Evolutionary conservation across 2,329 filamentous ascomycete genomes (phyloP).

Genomic region (Botrytis deweyae): DNA sequence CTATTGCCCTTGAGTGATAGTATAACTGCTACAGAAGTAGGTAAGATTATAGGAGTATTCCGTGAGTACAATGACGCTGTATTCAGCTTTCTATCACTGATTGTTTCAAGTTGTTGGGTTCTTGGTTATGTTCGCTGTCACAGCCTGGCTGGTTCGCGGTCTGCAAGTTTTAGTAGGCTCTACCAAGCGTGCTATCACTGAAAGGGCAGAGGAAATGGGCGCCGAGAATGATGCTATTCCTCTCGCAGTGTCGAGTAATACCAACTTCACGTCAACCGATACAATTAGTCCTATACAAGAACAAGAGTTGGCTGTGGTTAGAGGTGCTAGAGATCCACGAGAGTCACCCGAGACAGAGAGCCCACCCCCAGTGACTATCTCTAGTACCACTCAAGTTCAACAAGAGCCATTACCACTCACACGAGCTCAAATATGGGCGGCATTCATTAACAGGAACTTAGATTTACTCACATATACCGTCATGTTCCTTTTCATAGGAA

Average conservation of each 20-base stretch:
- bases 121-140: constrained; percentile 50
- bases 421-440: constrained; percentile 52
- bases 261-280: constrained; percentile 26
- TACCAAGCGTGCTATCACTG: constrained; percentile 52
- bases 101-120: constrained; percentile 53
- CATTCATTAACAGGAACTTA: constrained; percentile 46
- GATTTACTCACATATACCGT: constrained; percentile 48
- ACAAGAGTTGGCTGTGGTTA: constrained; percentile 36
- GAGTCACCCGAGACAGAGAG: constrained; percentile 27
- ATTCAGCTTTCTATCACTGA: not conserved
- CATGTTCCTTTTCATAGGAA: constrained; percentile 51
- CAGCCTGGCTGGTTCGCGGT: constrained; percentile 54
- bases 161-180: constrained; percentile 53
- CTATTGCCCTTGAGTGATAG: constrained; percentile 56
- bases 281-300: constrained; percentile 30
- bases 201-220: constrained; percentile 53
- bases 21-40: constrained; percentile 54
- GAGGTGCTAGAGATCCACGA: constrained; percentile 34
- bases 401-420: constrained; percentile 47
- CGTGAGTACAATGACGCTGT: constrained; percentile 42
- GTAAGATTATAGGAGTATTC: constrained; percentile 60
- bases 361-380: constrained; percentile 1
- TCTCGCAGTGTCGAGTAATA: constrained; percentile 39
- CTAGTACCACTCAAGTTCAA: constrained; percentile 30
- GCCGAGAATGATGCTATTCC: constrained; percentile 49